These are phyloP conservation scores for Plasmodium cynomolgi DNA, from an alignment of 169 alveolate species.

Conservation along the genomic window DNA sequence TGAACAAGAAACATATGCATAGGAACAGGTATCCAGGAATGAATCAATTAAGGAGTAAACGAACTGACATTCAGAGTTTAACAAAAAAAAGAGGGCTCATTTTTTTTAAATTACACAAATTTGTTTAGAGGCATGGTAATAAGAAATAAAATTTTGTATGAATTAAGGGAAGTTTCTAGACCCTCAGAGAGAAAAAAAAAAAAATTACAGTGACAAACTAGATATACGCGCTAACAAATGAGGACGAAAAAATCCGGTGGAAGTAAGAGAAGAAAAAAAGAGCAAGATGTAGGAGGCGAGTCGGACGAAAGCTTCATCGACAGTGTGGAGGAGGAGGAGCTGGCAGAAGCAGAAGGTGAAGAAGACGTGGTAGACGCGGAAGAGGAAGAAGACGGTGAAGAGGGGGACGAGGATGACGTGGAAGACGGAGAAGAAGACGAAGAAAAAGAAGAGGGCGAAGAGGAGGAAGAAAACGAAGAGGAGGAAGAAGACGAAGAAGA, in stretches of 20 bases:
- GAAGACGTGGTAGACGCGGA: not conserved
- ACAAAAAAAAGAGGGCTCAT: not conserved
- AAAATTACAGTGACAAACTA: not conserved
- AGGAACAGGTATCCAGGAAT: constrained; percentile 4
- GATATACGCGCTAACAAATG: constrained; percentile 2
- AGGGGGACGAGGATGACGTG: not conserved
- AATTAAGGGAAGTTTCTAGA: not conserved
- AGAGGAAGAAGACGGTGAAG: constrained; percentile 19
- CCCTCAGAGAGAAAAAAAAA: not conserved
- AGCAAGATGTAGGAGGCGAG: not conserved
- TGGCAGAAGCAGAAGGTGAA: constrained; percentile 31
- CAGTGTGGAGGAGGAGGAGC: constrained; percentile 4
- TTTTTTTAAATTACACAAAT: not conserved
- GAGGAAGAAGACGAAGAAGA: constrained; percentile 1
- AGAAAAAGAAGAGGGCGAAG: constrained; percentile 2
- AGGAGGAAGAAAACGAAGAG: not conserved
- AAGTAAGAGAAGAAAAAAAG: not conserved
- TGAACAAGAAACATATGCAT: not conserved
- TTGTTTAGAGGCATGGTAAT: not conserved
- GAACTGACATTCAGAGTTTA: not conserved
- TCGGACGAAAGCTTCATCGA: constrained; percentile 2
- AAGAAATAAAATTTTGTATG: not conserved
- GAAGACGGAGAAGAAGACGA: constrained; percentile 5
- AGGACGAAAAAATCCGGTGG: constrained; percentile 10
- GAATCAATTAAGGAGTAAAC: not conserved